Evolutionary conservation across 2,329 filamentous ascomycete species (phyloP), one percentile per base, ranked within the genome.

Genomic region (Davidsoniella virescens): DNA sequence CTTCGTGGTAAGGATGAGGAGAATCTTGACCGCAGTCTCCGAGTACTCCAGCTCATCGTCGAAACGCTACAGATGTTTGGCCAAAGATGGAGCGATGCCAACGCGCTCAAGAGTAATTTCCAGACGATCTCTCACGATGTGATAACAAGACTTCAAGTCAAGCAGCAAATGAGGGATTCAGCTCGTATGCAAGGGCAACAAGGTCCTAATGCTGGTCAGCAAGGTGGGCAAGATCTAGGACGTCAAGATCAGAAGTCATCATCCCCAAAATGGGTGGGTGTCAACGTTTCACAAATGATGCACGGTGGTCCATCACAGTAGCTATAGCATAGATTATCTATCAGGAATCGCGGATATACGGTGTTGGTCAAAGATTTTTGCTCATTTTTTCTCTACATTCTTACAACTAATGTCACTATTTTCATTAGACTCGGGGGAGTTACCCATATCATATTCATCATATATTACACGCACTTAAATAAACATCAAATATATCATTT

Each of bases 11-110:
- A 65, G 1, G 61, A 63, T 3, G 63, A 68, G 4, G 69, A 75
- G 52, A 76, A 76, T 53, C 57, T 78, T 7, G 69, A 74, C 16
- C 66, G 76, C 26, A 78, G 75, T 53, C 57, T 80, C 12, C 64
- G 66, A 25, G 76, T 75, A 50, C 61, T 82, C 1, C 70, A 73
- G 49, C 67, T 68, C 40, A 72, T 77, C 6, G 66, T 67, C 3
- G 67, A 73, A 53, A 76, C 72, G 1, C 61, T 82, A 16, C 67
- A 64, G 12, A 69, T 66, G n/a, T 80, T 74, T 52, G 75, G 76
- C 33, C 67, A 75, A 54, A 66, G 75, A 2, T 82, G 78, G 78
- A 70, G 70, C 3, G 69, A 78, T 53, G 72, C 75, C 2, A 63
- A 69, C 33, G 67, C 69, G 52, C 65, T 80, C n/a, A 66, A 69